A percentile compares a stretch with the other conserved stretches of the same genome.
Evolutionary conservation across 148 eudicot genomes (phyloP).

Genomic region (Drosera capensis): DNA sequence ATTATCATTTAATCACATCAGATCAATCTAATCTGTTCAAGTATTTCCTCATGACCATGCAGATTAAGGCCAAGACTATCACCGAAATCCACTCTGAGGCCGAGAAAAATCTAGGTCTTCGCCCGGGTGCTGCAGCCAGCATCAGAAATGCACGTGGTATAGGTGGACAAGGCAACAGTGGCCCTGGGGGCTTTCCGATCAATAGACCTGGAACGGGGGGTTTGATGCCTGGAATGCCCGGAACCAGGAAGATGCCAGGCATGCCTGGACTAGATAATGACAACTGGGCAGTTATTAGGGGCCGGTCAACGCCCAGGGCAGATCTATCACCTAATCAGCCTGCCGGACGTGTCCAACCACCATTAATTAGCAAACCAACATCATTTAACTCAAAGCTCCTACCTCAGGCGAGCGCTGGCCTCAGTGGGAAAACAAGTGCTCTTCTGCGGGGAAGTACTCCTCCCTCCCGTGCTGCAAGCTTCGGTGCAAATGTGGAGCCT

Average conservation of each 20-base stretch:
- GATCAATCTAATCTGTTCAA: too few species aligned
- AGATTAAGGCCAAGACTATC: constrained; percentile 83
- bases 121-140: constrained; percentile 65
- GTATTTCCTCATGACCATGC: constrained; percentile 1
- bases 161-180: constrained; percentile 37
- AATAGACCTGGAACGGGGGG: constrained; percentile 79
- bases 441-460: constrained; percentile 62
- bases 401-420: constrained; percentile 65
- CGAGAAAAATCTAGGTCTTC: constrained; percentile 63
- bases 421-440: constrained; percentile 58
- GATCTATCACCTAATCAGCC: constrained; percentile 13
- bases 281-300: constrained; percentile 78
- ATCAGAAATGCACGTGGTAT: constrained; percentile 44
- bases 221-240: constrained; percentile 97
- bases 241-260: constrained; percentile 56
- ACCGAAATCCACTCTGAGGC: constrained; percentile 78
- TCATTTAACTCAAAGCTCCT: constrained; percentile 38
- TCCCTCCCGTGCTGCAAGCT: constrained; percentile 28
- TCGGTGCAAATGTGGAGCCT: constrained; percentile 7
- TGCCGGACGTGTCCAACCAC: constrained; percentile 32
- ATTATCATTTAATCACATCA: too few species aligned
- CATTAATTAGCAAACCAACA: constrained; percentile 36
- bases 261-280: constrained; percentile 61
- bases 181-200: constrained; percentile 39
- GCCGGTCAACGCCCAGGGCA: constrained; percentile 54